Evolutionary conservation across 257 asterid species (phyloP).

Genomic region (Penstemon barbatus): DNA sequence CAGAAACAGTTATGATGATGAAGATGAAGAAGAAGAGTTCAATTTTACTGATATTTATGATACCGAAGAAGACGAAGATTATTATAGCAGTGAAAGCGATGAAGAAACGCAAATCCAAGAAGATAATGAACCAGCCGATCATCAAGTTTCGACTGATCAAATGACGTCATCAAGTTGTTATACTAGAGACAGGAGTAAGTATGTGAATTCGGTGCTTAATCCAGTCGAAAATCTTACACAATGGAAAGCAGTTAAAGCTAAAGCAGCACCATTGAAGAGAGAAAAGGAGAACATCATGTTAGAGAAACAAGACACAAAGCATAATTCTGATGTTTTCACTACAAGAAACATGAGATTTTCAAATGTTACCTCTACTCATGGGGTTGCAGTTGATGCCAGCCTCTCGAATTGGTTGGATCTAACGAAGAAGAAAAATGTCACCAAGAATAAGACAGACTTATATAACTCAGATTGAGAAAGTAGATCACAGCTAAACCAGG

Average conservation of each 20-base stretch:
- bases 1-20: conserved; percentile 48
- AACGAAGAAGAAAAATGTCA: conserved; percentile 1
- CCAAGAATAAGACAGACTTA: conserved; percentile 3
- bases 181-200: conserved; percentile 30
- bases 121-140: conserved; percentile 27
- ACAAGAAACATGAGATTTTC: conserved; percentile 2
- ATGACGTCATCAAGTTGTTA: conserved; percentile 17
- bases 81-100: conserved; percentile 12
- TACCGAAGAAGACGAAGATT: conserved; percentile 27
- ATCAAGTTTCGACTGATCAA: conserved; percentile 11
- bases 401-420: conserved; percentile 58
- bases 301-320: conserved; percentile 24
- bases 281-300: conserved; percentile 44
- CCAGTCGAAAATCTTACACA: conserved; percentile 72
- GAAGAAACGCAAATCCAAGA: conserved; percentile 15
- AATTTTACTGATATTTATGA: conserved; percentile 38
- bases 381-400: conserved; percentile 51
- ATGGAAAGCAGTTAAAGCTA: conserved; percentile 68
- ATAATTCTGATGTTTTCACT: conserved; percentile 18
- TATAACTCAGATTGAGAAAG: neutral
- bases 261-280: conserved; percentile 32
- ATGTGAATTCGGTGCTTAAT: conserved; percentile 51
- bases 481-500: neutral
- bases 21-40: conserved; percentile 44
- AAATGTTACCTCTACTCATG: neutral